Evolutionary conservation across 2,329 filamentous ascomycete genomes (phyloP).

Genomic region (Didymella exigua): DNA sequence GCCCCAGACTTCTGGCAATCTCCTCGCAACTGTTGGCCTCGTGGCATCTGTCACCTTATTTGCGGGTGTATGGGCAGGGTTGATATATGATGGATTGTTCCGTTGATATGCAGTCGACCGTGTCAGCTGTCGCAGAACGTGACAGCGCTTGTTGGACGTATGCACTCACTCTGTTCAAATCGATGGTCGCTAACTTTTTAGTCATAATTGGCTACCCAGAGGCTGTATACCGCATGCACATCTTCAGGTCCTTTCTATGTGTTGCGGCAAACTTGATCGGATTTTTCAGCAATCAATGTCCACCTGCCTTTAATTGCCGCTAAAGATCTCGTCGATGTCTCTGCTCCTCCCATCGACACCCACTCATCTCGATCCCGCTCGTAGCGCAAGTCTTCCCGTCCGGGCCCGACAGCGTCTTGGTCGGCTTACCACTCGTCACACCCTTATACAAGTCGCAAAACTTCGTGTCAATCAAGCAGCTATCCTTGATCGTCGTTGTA

Average conservation of each 20-base stretch:
- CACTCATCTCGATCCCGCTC: conserved; percentile 32
- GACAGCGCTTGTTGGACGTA: conserved; percentile 2
- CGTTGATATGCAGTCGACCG: conserved; percentile 1
- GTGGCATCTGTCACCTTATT: neutral
- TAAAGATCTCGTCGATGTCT: no score
- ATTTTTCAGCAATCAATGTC: no score
- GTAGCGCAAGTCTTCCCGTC: conserved; percentile 39
- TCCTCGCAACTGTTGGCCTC: neutral
- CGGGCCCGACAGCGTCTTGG: conserved; percentile 33
- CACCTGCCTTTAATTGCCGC: no score
- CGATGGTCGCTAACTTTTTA: neutral
- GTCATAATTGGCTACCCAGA: no score
- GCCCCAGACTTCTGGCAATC: neutral
- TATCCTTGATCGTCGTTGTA: conserved; percentile 29
- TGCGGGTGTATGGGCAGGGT: neutral
- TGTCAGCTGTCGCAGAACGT: conserved; percentile 5
- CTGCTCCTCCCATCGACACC: conserved; percentile 13
- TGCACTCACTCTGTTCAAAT: neutral
- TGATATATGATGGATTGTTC: neutral
- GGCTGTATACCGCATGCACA: neutral
- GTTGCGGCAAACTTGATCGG: no score
- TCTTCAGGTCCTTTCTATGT: neutral
- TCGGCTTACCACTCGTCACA: conserved; percentile 35
- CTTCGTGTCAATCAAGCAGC: conserved; percentile 30
- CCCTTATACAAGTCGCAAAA: conserved; percentile 40